Evolutionary conservation across 176 grass and related monocot species (phyloP), one percentile per base, ranked within the genome.

Genomic region (Aegilops umbellulata): DNA sequence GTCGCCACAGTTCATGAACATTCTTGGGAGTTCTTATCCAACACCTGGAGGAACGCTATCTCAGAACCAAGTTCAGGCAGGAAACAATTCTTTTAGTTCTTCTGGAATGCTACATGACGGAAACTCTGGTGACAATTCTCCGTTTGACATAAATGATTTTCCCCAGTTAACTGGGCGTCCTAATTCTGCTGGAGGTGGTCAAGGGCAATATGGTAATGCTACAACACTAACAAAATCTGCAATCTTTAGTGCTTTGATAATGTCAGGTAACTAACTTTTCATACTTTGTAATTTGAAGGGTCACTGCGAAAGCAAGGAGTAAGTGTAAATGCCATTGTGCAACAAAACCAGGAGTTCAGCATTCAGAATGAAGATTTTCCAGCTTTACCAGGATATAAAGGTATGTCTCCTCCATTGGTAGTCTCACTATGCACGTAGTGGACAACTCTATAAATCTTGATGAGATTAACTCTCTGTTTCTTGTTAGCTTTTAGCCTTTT

Each of bases 351-450:
- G 76, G 95, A 94, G 88, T 97, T 97, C 68, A 94, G 92, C 88
- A 97, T 97, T 66, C 95, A 97, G 77, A 97, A 97, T 69, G 95
- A 97, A 89, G 95, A 97, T 87, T 97, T 97, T 80, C 95, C 92
- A 87, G 95, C 92, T 81, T 97, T 97, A 76, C 95, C 95, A 89
- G 92, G 92, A 85, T 94, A 89, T 91, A 94, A 97, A 94, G 95
- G 95, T 97, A 57, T 26, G 57, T 83, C 29, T 71, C 22, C 5
- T 61, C 78, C 46, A 74, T 76, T 3, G 60, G 44, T 53, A 65
- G 20, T 80, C 31, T 85, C 47, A 64, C 30, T 74, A 74, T 84
- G 68, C 77, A 20, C 2, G 3, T 32, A 80, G 57, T 73, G 67
- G 57, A 64, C 6, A 49, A 85, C 10, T 81, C 20, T 62, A 12